Evolutionary conservation across 2,329 filamentous ascomycete genomes (phyloP), one percentile per base, ranked within the genome.

Genomic region (Zelopaecilomyces penicillatus): DNA sequence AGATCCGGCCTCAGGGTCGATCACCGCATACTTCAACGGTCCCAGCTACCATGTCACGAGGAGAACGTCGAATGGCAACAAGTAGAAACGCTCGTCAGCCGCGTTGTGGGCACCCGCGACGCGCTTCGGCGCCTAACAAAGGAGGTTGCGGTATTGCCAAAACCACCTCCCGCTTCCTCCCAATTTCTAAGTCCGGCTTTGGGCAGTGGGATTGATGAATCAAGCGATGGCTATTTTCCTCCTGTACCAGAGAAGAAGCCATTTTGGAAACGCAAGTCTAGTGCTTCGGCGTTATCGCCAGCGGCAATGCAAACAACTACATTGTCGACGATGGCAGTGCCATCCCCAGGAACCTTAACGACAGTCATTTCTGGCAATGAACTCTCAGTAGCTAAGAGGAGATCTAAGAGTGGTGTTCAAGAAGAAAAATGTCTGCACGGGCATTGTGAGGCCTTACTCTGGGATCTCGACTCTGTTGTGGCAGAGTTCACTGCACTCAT

Each of bases 261-360:
- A 0, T 97, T 98, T 59, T 98, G 93, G 93, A 95, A 89, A 63
- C 81, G 91, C 39, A 96, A 95, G 65, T 72, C 83, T 1, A 90
- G 82, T 55, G 68, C 69, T 2, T 62, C 72, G 19, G 62, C 67
- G 3, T 57, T 70, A 30, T 62, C 67, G 5, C 64, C 72, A 3
- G 60, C 65, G 29, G 59, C 64, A 7, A 50, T 69, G 19, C 66
- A 71, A 6, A 61, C 68, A 31, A 47, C 65, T 1, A 53, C 63
- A 2, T 56, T 65, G 2, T 63, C 70, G 1, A 62, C 66, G 3
- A 52, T 71, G 30, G 66, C 69, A 9, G 66, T 72, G 3, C 65
- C 74, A 0, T 59, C 66, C 6, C 67, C 70, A 3, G 62, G 62
- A n/a, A 62, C 56, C 28, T 54, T 63, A 5, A 54, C 63, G 1